Evolutionary conservation across 176 grass and related monocot genomes (phyloP).

Genomic region (Lolium perenne): DNA sequence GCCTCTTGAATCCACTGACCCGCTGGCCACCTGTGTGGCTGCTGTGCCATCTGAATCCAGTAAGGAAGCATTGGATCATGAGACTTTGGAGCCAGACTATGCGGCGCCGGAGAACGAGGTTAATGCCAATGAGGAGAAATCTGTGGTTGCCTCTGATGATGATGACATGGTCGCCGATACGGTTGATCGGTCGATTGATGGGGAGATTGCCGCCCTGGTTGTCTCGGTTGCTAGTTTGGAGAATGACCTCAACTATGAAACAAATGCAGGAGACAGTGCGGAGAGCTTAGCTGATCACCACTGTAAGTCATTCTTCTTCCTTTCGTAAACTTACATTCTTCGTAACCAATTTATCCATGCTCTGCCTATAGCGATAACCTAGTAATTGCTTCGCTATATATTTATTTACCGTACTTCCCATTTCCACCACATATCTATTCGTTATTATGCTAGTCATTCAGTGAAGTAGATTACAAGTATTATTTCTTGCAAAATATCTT

Average conservation of each 20-base stretch:
- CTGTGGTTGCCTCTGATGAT: slow-evolving; percentile 29
- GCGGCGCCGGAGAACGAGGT: background rate
- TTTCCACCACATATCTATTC: slow-evolving; percentile 1
- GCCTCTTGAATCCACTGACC: slow-evolving; percentile 63
- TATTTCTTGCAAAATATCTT: slow-evolving; percentile 10
- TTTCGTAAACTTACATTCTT: slow-evolving; percentile 1
- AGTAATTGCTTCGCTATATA: slow-evolving; percentile 3
- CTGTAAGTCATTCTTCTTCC: slow-evolving; percentile 36
- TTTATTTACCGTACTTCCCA: slow-evolving; percentile 5
- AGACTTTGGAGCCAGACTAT: background rate
- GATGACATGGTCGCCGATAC: slow-evolving; percentile 39
- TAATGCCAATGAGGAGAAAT: slow-evolving; percentile 47
- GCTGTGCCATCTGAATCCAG: slow-evolving; percentile 10
- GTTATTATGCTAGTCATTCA: slow-evolving; percentile 35
- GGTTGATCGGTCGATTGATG: slow-evolving; percentile 20
- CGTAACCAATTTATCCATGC: background rate
- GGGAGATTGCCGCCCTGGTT: background rate
- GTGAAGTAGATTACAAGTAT: background rate
- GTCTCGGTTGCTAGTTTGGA: slow-evolving; percentile 8
- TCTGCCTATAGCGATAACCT: background rate
- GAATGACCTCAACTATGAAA: slow-evolving; percentile 24
- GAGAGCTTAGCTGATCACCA: slow-evolving; percentile 43
- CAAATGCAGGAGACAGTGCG: background rate
- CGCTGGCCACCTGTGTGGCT: background rate
- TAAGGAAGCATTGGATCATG: slow-evolving; percentile 37